These are phyloP conservation scores for Pelagophyceae sp. DNA, from an alignment of 352 stramenopile species.

Conservation along the genomic window DNA sequence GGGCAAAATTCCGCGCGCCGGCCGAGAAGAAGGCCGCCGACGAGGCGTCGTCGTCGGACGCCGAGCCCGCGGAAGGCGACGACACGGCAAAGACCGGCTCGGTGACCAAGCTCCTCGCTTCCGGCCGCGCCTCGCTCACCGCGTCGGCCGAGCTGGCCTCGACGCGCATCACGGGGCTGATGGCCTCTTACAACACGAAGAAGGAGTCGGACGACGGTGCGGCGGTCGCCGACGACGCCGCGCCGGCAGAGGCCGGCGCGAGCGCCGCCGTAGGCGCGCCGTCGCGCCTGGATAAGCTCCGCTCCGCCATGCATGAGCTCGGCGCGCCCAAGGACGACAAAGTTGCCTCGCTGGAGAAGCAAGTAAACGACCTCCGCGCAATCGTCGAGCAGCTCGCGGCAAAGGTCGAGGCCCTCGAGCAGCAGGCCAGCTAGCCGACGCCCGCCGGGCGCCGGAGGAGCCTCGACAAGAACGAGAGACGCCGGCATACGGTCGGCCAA, in stretches of 20 bases:
- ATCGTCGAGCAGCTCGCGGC: not conserved
- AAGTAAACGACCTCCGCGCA: not conserved
- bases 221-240: slow-evolving; percentile 1
- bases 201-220: not conserved
- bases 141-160: not conserved
- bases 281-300: not conserved
- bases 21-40: not conserved
- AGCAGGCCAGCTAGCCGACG: not conserved
- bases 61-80: not conserved
- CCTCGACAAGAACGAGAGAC: too few relatives aligned
- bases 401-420: slow-evolving; percentile 7
- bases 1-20: not conserved
- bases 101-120: not conserved
- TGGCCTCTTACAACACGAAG: not conserved
- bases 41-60: not conserved
- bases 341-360: not conserved
- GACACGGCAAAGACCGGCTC: not conserved
- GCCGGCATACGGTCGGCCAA: too few relatives aligned
- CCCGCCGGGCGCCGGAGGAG: too few relatives aligned
- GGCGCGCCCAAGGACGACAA: not conserved
- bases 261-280: not conserved
- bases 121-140: not conserved
- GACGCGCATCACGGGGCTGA: not conserved
- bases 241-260: not conserved
- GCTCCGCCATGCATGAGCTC: not conserved